These are phyloP conservation scores for Falciphora oryzae DNA, from an alignment of 2,329 filamentous ascomycete species.

Conservation along the genomic window DNA sequence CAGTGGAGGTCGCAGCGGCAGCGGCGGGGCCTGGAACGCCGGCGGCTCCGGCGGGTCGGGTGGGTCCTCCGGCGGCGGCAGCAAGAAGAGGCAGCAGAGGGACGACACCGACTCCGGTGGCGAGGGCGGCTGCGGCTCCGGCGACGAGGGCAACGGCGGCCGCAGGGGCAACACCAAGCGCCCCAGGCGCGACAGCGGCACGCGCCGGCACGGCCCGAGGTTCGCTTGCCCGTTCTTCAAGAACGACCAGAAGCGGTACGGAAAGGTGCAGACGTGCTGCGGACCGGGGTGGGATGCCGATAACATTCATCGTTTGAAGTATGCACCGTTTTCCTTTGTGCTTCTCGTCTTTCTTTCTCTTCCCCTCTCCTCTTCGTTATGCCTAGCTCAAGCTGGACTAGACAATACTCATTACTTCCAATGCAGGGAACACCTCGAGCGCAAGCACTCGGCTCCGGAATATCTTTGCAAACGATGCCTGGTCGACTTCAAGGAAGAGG, in stretches of 20 bases:
- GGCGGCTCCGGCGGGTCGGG: neutral
- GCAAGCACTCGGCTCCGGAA: constrained; percentile 20
- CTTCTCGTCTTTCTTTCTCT: too few relatives aligned
- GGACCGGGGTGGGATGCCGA: constrained; percentile 17
- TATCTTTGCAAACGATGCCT: constrained; percentile 23
- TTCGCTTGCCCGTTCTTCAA: constrained; percentile 22
- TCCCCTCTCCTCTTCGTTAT: neutral
- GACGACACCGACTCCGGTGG: neutral
- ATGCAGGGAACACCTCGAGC: constrained; percentile 23
- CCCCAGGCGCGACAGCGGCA: constrained; percentile 1
- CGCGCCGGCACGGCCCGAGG: neutral
- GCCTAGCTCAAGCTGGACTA: neutral
- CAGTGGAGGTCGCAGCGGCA: neutral
- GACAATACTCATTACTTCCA: neutral
- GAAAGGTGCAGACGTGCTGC: constrained; percentile 19
- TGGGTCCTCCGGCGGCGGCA: neutral
- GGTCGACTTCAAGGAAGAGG: constrained; percentile 18
- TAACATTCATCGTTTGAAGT: constrained; percentile 22
- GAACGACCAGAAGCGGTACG: constrained; percentile 19
- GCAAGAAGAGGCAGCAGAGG: constrained; percentile 3
- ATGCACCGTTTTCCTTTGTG: neutral
- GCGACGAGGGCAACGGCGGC: constrained; percentile 8
- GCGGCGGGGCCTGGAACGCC: neutral
- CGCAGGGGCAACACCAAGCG: constrained; percentile 13
- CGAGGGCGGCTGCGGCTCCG: neutral